Base-by-base conservation (phyloP, 1,284 basidiomycete genomes). In the Ganoderma resinaceum region DNA sequence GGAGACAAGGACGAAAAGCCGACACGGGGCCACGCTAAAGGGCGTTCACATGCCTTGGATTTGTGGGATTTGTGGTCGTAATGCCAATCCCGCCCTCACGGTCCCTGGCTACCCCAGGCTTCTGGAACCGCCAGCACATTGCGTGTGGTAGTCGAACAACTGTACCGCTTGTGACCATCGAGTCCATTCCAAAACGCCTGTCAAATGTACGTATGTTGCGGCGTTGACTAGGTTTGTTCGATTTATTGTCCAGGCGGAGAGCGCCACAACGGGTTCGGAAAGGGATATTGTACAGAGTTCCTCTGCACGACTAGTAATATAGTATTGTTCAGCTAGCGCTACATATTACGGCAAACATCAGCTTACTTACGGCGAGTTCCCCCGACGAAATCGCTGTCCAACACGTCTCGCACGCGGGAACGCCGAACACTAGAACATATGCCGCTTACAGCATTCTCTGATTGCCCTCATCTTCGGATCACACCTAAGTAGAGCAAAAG, bases 331-430 rank as follows among this genome's bases (percentile, higher is more conserved):
- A 55, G 31, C 31, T 18, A 3, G 7, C 29, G 52, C 52, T 16
- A 33, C 52, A 31, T 55, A 9, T 55, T 55, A 55, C 52, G 52
- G 52, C 52, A 29, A 18, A 33, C 52, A 18, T 23, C 5, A 16
- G 16, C 23, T 33, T 18, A 31, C 29, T 55, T 33, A 55, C 29
- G 29, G 29, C 18, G 29, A 6, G 20, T 55, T 55, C 52, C 52
- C 52, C 52, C 52, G 52, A 55, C 52, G 52, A 31, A 55, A 55
- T 55, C 52, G 31, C 52, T 55, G 52, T 33, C 11, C 11, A 18
- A 18, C 31, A 29, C 31, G 5, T 31, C 52, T 4, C 29, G 29
- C 31, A 20, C 7, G 26, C 29, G 23, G 16, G 31, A 18, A 31
- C 46, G 23, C 46, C 23, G 11, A 26, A 18, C n/a, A 49, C 11